Evolutionary conservation across 2,329 filamentous ascomycete genomes (phyloP).

Genomic region (Ramichloridium luteum): DNA sequence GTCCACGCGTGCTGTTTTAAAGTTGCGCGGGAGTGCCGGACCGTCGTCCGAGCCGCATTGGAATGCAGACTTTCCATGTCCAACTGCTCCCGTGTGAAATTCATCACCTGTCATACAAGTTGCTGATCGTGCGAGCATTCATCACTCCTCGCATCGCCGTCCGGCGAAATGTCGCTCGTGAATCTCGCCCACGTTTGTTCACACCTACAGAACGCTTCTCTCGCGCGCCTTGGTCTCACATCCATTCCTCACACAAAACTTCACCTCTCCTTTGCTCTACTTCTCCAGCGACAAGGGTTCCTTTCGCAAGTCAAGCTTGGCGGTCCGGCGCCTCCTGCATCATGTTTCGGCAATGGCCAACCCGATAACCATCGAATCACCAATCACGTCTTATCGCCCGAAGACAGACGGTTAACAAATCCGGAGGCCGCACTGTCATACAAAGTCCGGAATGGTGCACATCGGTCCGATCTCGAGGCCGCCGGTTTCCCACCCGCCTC

Average conservation of each 20-base stretch:
- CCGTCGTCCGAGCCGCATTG: too few relatives aligned
- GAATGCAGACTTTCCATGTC: too few relatives aligned
- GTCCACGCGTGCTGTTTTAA: too few relatives aligned
- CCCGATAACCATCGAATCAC: constrained; percentile 20
- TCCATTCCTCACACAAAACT: constrained; percentile 71
- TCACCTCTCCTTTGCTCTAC: constrained; percentile 62
- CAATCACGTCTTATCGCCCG: constrained; percentile 16
- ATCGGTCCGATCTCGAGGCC: constrained; percentile 8
- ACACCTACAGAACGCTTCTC: constrained; percentile 79
- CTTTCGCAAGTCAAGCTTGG: constrained; percentile 66
- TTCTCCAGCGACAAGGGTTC: constrained; percentile 72
- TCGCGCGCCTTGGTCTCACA: constrained; percentile 71
- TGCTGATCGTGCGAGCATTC: too few relatives aligned
- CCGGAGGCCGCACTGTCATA: constrained; percentile 19
- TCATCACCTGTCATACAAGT: too few relatives aligned
- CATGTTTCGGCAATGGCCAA: constrained; percentile 20
- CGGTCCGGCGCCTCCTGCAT: constrained; percentile 45
- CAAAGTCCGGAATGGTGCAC: constrained; percentile 14
- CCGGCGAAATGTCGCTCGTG: constrained; percentile 58
- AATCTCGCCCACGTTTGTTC: constrained; percentile 73
- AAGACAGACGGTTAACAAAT: constrained; percentile 12
- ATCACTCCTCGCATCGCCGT: too few relatives aligned
- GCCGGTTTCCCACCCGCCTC: constrained; percentile 17
- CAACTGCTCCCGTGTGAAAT: too few relatives aligned
- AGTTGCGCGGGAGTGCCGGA: too few relatives aligned